Conservation (phyloP, 306 rosid genomes). For the Castanea crenata region DNA sequence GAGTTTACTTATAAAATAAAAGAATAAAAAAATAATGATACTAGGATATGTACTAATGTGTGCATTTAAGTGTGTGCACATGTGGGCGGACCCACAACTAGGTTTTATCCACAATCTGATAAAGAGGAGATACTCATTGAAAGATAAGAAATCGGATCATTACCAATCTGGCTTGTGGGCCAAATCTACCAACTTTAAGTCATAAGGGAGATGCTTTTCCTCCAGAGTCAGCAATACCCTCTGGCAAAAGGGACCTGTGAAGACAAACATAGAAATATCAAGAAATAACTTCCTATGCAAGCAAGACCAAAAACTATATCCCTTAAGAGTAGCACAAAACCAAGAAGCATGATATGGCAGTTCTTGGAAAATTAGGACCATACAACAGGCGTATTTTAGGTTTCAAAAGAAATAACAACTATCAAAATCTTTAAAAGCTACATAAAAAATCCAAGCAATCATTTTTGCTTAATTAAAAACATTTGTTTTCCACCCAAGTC, state of each 20-base stretch:
- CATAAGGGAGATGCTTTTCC: conserved; percentile 87
- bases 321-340: neutral
- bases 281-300: neutral
- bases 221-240: conserved; percentile 85
- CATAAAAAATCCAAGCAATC: too few species aligned
- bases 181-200: conserved; percentile 74
- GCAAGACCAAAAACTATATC: neutral
- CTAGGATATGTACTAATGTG: neutral
- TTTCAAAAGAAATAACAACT: too few species aligned
- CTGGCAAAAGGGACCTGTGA: conserved; percentile 85
- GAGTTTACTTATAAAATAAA: neutral
- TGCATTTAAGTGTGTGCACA: neutral
- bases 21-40: neutral
- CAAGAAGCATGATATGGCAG: too few species aligned
- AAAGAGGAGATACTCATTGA: neutral
- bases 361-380: too few species aligned
- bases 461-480: too few species aligned
- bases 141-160: conserved; percentile 26
- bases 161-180: conserved; percentile 87
- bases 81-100: neutral
- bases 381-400: too few species aligned
- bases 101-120: neutral
- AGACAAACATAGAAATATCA: conserved; percentile 9
- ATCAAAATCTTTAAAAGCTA: too few species aligned
- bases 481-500: too few species aligned